Evolutionary conservation across 2,329 filamentous ascomycete genomes (phyloP), one percentile per base, ranked within the genome.

Genomic region (Trichophyton simii): DNA sequence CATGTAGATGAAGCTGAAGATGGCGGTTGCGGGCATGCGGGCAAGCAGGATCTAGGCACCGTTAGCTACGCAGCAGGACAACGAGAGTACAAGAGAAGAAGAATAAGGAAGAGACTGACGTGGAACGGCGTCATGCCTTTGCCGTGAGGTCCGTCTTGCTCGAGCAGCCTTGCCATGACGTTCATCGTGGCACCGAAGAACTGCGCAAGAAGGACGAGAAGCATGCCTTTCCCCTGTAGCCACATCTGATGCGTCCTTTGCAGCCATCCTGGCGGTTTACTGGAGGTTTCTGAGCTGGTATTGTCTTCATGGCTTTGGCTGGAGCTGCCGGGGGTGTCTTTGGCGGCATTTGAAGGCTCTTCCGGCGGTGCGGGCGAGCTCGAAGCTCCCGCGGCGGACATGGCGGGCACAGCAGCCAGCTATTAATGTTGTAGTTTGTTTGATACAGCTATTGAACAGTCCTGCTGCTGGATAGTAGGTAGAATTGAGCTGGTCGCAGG

Each of bases 131-230:
- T 84, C 78, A 95, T 86, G 1, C 83, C 83, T 55, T 85, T 79
- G 60, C 83, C 86, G 65, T 87, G 79, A 18, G 87, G 78, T 9
- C 83, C 83, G 66, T 83, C 78, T 41, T 82, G 79, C 71, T 95
- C 89, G 44, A 96, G 77, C 9, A 92, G 72, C 20, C 90, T 81
- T 0, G 89, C 88, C 46, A 85, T 84, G 8, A 95, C 83, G 71
- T 94, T 95, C 91, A 96, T 96, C 59, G 88, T 74, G 0, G 87
- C 85, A 1, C 87, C 89, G 67, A 96, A 96, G 41, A 94, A 77
- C 72, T 95, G 90, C 0, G 89, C 82, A 1, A 86, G 64, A 18
- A 91, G 77, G 50, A 96, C 88, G 52, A 91, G 78, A 22, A 87
- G 77, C 20, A 91, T 80, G 1, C 88, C 88, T 66, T 87, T 86